A percentile compares a stretch with the other conserved stretches of the same genome.
Conservation (phyloP, 176 grass and related monocot genomes). For the Pontederia crassipes region DNA sequence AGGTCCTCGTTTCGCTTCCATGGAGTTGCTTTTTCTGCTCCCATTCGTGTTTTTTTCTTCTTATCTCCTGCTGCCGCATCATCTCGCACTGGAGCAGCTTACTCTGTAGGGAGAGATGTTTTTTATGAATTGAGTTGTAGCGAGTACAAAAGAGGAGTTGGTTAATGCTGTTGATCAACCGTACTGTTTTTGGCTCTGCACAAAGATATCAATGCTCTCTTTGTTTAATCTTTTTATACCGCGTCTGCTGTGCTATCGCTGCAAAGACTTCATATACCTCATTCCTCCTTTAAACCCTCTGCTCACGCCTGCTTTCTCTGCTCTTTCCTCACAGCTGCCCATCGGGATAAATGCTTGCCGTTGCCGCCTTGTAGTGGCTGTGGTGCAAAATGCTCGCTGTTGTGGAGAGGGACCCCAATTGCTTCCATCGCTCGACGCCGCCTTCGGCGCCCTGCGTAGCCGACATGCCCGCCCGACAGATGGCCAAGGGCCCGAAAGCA, state of each 20-base stretch:
- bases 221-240: conserved; percentile 4
- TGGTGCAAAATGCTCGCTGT: conserved; percentile 49
- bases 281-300: conserved; percentile 12
- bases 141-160: not conserved
- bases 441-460: conserved; percentile 14
- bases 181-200: not conserved
- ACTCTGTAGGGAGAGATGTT: not conserved
- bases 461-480: conserved; percentile 32
- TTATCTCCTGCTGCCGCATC: too few relatives aligned
- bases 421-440: conserved; percentile 11
- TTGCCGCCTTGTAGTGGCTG: not conserved
- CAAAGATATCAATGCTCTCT: conserved; percentile 1
- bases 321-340: not conserved
- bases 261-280: conserved; percentile 8
- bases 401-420: conserved; percentile 26
- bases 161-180: conserved; percentile 1
- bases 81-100: too few relatives aligned
- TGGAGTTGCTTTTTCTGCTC: too few relatives aligned
- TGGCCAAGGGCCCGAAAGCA: conserved; percentile 26
- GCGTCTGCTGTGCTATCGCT: conserved; percentile 8
- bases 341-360: conserved; percentile 14
- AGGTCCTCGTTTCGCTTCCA: too few relatives aligned
- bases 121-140: not conserved
- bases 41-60: too few relatives aligned
- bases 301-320: not conserved